Base-by-base conservation (phyloP, 2,329 filamentous ascomycete genomes). In the Epichloe hybrida region DNA sequence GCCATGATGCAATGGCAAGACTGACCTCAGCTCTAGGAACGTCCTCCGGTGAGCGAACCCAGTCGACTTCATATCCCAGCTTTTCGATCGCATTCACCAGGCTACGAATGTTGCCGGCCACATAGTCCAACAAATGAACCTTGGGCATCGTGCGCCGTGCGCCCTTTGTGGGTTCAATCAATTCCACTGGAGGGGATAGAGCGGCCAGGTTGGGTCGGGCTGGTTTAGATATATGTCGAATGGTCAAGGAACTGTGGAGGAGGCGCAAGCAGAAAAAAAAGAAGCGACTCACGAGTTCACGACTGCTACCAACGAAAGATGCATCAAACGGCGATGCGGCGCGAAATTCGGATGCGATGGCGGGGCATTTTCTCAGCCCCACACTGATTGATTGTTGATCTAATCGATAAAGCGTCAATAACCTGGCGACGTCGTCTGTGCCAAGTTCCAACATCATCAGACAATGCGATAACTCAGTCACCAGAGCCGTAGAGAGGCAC, bases 51-150 rank as follows among this genome's bases (percentile, higher is more conserved):
- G 81, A 81, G 61, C 77, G 84, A 58, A 98, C 77, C 93, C 91
- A 97, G 72, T 93, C 86, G 45, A 98, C 88, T 43, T 86, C 79
- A 66, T 91, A 97, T 54, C 93, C 93, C 53, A 91, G 79, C 69
- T 93, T 95, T 68, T 98, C 91, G 62, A 98, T 95, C 61, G 91
- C 93, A 74, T 98, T 98, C 64, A 90, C 91, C 61, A 98, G 79
- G 56, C 90, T 96, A 57, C 91, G 85, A 60, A 98, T 83, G 68
- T 98, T 98, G 64, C 93, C 93, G 54, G 93, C 91, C 58, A 96
- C 91, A 66, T 96, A 97, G 72, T 97, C 76, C 60, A 85, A 69
- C 50, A 93, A 71, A 70, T 91, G 79, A 56, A 91, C 86, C 46
- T 78, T 87, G 56, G 86, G 81, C 84, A 89, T 89, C 17, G 17